Conservation (phyloP, 371 early-diverging fungal genomes). For the Syncephalastrum contaminatum region DNA sequence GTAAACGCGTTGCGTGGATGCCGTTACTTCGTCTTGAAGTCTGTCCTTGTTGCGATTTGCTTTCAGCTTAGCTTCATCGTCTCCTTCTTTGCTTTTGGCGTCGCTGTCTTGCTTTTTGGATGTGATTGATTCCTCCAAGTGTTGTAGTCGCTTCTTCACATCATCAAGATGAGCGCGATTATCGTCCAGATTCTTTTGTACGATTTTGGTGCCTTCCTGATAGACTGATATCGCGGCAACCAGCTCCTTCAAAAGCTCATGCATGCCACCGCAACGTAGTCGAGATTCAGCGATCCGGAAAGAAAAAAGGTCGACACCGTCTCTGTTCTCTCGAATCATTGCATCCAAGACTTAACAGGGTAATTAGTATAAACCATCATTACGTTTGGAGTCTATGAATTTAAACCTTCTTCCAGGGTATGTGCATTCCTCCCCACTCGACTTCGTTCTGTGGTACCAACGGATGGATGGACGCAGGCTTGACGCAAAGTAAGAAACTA, state of each 20-base stretch:
- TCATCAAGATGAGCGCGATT: neutral
- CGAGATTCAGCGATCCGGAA: slow-evolving; percentile 10
- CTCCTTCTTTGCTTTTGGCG: slow-evolving; percentile 8
- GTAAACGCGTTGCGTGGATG: neutral
- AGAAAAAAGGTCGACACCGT: slow-evolving; percentile 19
- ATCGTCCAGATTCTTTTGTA: no score
- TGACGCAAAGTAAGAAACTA: slow-evolving; percentile 33
- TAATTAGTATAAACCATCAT: neutral
- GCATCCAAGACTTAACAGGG: slow-evolving; percentile 37
- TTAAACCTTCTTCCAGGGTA: slow-evolving; percentile 23
- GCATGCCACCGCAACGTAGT: slow-evolving; percentile 32
- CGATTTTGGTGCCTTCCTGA: neutral
- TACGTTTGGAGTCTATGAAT: neutral
- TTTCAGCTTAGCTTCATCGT: slow-evolving; percentile 7
- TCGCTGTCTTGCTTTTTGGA: no score
- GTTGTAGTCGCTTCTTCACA: neutral
- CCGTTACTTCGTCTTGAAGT: slow-evolving; percentile 1
- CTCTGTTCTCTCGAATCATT: slow-evolving; percentile 41
- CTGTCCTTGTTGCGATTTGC: neutral
- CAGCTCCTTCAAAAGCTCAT: slow-evolving; percentile 25
- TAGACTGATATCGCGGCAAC: slow-evolving; percentile 16
- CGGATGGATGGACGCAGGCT: slow-evolving; percentile 37
- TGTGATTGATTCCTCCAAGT: neutral
- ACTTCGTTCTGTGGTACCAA: slow-evolving; percentile 15
- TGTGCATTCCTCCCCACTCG: slow-evolving; percentile 4